Conservation (phyloP, 257 asterid genomes). For the Nicotiana tabacum region DNA sequence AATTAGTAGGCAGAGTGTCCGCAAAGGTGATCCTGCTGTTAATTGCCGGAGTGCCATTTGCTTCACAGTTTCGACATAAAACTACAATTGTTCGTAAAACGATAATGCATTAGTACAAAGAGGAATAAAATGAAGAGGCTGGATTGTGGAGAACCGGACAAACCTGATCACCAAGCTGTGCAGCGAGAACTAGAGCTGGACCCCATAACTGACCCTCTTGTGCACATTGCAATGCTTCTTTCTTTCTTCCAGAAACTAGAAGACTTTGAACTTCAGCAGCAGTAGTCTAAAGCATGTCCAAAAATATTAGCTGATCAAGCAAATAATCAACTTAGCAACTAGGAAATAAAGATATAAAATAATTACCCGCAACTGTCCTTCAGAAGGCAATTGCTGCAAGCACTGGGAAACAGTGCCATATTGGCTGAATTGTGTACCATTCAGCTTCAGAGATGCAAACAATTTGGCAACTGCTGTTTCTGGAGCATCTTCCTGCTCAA, state of each 20-base stretch:
- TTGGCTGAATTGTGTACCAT: constrained; percentile 40
- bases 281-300: constrained; percentile 45
- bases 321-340: not conserved
- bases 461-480: constrained; percentile 84
- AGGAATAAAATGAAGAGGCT: constrained; percentile 5
- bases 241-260: constrained; percentile 89
- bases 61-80: constrained; percentile 80
- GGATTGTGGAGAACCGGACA: constrained; percentile 9
- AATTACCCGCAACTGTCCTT: constrained; percentile 78
- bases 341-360: not conserved
- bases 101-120: not conserved
- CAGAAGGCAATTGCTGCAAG: constrained; percentile 83
- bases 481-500: constrained; percentile 73
- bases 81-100: constrained; percentile 35
- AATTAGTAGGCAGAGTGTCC: constrained; percentile 84
- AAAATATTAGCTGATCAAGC: not conserved
- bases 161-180: constrained; percentile 89
- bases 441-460: constrained; percentile 69
- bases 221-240: constrained; percentile 84
- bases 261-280: constrained; percentile 85
- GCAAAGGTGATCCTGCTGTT: constrained; percentile 86
- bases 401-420: constrained; percentile 58
- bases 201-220: constrained; percentile 98
- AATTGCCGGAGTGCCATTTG: constrained; percentile 84
- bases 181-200: constrained; percentile 95